Evolutionary conservation across 2,329 filamentous ascomycete genomes (phyloP).

Genomic region (Neonectria sp.): DNA sequence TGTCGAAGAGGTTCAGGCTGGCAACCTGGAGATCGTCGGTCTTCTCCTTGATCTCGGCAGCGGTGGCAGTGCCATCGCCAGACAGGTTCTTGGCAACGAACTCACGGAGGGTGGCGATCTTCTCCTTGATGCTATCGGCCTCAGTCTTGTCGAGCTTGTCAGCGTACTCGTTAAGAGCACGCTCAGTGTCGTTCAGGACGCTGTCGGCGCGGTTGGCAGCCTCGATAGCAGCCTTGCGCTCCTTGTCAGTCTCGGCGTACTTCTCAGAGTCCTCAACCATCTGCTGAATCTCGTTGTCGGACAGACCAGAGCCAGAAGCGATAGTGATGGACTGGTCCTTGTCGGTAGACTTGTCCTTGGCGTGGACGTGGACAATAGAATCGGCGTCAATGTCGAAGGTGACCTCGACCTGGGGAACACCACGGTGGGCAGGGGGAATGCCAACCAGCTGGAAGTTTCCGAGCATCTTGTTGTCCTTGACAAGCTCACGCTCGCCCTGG

Average conservation of each 20-base stretch:
- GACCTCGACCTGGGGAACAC: constrained; percentile 96
- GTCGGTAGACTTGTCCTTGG: constrained; percentile 99
- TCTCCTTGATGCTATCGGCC: constrained; percentile 93
- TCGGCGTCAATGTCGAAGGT: constrained; percentile 99
- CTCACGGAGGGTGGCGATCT: constrained; percentile 88
- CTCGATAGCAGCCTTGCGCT: constrained; percentile 96
- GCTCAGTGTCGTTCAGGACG: constrained; percentile 97
- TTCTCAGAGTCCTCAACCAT: constrained; percentile 99
- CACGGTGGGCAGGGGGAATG: constrained; percentile 95
- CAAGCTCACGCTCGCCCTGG: constrained; percentile 99
- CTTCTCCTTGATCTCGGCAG: constrained; percentile 98
- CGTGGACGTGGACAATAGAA: constrained; percentile 97
- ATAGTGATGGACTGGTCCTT: constrained; percentile 99
- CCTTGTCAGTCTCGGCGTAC: constrained; percentile 95
- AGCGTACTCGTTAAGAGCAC: constrained; percentile 96
- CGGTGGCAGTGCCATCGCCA: constrained; percentile 88
- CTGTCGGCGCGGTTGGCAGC: constrained; percentile 97
- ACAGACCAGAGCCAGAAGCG: constrained; percentile 96
- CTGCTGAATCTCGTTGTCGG: constrained; percentile 92
- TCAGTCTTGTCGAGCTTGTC: constrained; percentile 98
- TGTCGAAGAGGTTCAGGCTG: constrained; percentile 97
- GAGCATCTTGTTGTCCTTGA: constrained; percentile 97
- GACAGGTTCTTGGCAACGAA: constrained; percentile 95
- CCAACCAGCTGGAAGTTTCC: constrained; percentile 99
- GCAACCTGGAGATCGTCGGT: constrained; percentile 97